Percentiles rank a stretch among this genome's conserved stretches.
Conservation (phyloP, 805 yeast species). For the Ogataea thermomethanolica region DNA sequence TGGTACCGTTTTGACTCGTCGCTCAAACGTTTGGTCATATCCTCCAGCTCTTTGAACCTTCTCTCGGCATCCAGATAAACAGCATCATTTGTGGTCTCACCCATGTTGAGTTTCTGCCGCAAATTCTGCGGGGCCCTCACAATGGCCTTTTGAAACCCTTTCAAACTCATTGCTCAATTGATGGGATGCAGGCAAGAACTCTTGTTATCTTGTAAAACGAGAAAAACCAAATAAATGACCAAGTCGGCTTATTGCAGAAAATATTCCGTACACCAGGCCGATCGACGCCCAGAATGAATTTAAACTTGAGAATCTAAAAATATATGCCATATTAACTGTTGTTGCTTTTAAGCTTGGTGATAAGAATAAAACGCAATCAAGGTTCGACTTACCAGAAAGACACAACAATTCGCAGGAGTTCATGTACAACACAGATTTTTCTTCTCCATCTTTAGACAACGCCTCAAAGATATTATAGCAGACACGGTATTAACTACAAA, state of each 20-base stretch:
- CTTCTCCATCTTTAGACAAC: no score
- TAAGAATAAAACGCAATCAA: no score
- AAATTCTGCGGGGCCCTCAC: constrained; percentile 88
- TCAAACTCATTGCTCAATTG: constrained; percentile 67
- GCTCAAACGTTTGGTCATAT: constrained; percentile 82
- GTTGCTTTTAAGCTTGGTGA: background rate
- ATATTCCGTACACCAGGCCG: constrained; percentile 7
- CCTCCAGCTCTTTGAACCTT: constrained; percentile 88
- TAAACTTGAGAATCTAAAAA: constrained; percentile 2
- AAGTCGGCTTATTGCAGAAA: background rate
- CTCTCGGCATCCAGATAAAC: constrained; percentile 95
- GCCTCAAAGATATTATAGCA: background rate
- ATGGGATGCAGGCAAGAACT: background rate
- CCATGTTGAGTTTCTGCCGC: constrained; percentile 90
- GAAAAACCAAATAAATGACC: constrained; percentile 1
- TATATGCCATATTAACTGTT: constrained; percentile 8
- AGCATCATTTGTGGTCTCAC: constrained; percentile 70
- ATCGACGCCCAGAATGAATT: constrained; percentile 6
- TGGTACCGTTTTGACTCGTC: constrained; percentile 90
- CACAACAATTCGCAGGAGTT: no score
- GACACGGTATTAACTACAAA: background rate
- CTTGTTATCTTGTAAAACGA: background rate
- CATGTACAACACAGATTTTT: no score
- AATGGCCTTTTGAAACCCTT: constrained; percentile 78
- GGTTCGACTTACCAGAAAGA: no score